Evolutionary conservation across 1,284 basidiomycete species (phyloP), one percentile per base, ranked within the genome.

Genomic region (Austropuccinia psidii): DNA sequence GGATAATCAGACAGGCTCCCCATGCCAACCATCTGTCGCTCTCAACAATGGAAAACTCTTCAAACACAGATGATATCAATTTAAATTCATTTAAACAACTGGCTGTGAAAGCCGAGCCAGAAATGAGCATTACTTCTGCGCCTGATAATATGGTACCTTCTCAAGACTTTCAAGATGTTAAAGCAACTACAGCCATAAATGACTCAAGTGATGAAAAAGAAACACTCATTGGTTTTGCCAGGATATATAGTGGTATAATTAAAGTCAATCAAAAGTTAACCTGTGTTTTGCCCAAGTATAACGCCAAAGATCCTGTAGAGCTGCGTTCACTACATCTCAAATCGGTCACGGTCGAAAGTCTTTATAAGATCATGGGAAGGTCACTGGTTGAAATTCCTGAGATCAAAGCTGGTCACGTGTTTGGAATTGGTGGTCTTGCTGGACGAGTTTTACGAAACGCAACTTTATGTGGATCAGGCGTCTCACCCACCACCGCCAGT

Each of bases 321-420:
- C n/a, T 55, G 24, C 79, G 80, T 81, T 82, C 81, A n/a, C 86
- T 86, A 76, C 86, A 90, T 79, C 77, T 93, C 58, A 75, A 85
- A n/a, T 81, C 83, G 9, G 84, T 89, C 19, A 84, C 83, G 24
- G 86, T 93, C 5, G 86, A 88, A 75, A 88, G 88, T 6, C 82
- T 99, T 69, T 99, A 98, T 83, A 88, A 90, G 77, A 97, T 98
- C 91, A 98, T 99, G 96, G 96, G 96, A 2, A 85, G 92, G 47
- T 94, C 98, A 79, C 85, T 99, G 21, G 87, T 92, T 0, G 84
- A 88, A 0, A 92, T 97, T 3, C 84, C 90, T 50, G 85, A 85
- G 75, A 93, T 98, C 0, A 86, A 86, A n/a, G 94, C 96, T 0
- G 96, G 96, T 13, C 95, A 97, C 79, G 91, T 96, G 1, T 98